Evolutionary conservation across 2,329 filamentous ascomycete species (phyloP).

Genomic region (Dendryphion nanum): DNA sequence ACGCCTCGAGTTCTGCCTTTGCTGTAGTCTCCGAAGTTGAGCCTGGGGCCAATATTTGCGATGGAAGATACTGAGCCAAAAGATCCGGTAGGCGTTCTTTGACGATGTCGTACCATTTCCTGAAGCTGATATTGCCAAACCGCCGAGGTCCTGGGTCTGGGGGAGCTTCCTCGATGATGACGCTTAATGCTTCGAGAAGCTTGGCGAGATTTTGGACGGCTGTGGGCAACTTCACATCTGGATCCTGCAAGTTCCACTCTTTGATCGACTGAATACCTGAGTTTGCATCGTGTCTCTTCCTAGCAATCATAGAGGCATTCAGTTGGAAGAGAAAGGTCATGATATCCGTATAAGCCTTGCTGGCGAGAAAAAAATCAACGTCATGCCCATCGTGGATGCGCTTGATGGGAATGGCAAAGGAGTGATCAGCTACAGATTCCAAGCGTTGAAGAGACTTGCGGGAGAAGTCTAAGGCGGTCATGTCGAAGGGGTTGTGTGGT

Average conservation of each 20-base stretch:
- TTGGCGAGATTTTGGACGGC: slow-evolving; percentile 64
- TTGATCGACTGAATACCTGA: slow-evolving; percentile 43
- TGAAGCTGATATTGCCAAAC: slow-evolving; percentile 90
- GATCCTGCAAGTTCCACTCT: slow-evolving; percentile 51
- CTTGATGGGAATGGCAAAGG: slow-evolving; percentile 70
- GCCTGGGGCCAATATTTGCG: slow-evolving; percentile 43
- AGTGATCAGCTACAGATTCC: slow-evolving; percentile 17
- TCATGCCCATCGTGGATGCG: slow-evolving; percentile 82
- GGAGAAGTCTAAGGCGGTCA: slow-evolving; percentile 16
- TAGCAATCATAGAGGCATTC: slow-evolving; percentile 80
- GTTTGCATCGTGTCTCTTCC: slow-evolving; percentile 46
- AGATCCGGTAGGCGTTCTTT: slow-evolving; percentile 59
- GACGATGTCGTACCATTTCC: slow-evolving; percentile 74
- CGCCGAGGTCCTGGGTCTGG: slow-evolving; percentile 82
- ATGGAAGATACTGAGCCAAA: slow-evolving; percentile 57
- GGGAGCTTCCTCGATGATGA: slow-evolving; percentile 73
- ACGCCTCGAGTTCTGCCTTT: slow-evolving; percentile 69
- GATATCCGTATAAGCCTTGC: slow-evolving; percentile 82
- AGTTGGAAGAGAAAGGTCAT: slow-evolving; percentile 86
- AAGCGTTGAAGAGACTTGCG: slow-evolving; percentile 22
- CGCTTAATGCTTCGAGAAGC: slow-evolving; percentile 64
- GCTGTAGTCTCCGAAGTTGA: slow-evolving; percentile 42
- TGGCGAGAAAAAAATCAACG: slow-evolving; percentile 75
- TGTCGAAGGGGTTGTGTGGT: slow-evolving; percentile 6
- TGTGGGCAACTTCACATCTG: slow-evolving; percentile 49